Evolutionary conservation across 2,329 filamentous ascomycete genomes (phyloP), one percentile per base, ranked within the genome.

Genomic region (Blastomyces parvus): DNA sequence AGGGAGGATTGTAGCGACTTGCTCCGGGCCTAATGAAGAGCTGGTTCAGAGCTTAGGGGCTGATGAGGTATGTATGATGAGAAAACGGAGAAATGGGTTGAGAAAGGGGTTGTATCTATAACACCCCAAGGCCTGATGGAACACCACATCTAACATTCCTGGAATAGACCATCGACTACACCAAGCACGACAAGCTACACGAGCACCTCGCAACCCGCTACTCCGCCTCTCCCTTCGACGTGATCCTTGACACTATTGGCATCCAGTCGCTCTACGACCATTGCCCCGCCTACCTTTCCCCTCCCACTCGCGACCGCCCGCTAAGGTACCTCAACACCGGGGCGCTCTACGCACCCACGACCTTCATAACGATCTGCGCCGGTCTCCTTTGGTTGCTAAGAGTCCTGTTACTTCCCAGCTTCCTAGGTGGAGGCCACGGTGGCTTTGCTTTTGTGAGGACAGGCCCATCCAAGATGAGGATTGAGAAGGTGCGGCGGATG

Each of bases 151-250:
- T 52, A 52, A 52, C 6, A 11, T 50, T 50, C 11, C 14, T 5
- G 17, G n/a, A 58, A 25, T 30, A 59, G 33, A 38, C 13, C 36
- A 59, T 59, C 56, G 36, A 59, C 56, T 59, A 59, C 38, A 59
- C 56, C 36, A 44, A 33, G 27, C 52, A 55, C 56, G 33, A 40
- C 22, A 22, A 5, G 3, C 9, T 59, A 8, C 56, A 40, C 4
- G 6, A 22, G 13, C 27, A 59, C 22, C 56, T 42, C 19, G 56
- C 38, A 59, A 27, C 22, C 19, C 38, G 6, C 56, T 38, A 59
- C 38, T 59, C 56, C 22, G 25, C 33, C 38, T 27, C 33, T 11
- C 56, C 22, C 13, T 59, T 59, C 56, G 56, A 59, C 38, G n/a
- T 27, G 13, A 59, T 59, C 38, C 22, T 59, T 0, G 56, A 59